phyloP scores from a whole-genome alignment of 805 yeast species.

The Candida pseudofarinosa region DNA sequence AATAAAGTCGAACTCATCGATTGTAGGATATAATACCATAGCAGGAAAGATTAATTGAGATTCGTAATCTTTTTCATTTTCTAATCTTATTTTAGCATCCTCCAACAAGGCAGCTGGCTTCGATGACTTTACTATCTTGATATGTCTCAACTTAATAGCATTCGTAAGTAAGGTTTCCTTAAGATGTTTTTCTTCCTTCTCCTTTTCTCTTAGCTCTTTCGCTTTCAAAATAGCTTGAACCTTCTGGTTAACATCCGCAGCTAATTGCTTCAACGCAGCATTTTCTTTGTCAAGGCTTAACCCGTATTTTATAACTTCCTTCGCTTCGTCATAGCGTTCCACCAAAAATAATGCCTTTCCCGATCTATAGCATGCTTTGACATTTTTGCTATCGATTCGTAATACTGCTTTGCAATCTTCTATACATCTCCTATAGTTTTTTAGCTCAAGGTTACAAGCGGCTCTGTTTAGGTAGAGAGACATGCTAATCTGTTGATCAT shows the following conservation, averaged over 20 bases:
- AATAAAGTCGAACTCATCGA: slow-evolving; percentile 78
- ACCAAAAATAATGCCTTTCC: slow-evolving; percentile 75
- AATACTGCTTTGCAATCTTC: slow-evolving; percentile 79
- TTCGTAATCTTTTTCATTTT: slow-evolving; percentile 62
- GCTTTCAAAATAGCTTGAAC: slow-evolving; percentile 26
- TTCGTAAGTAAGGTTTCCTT: slow-evolving; percentile 43
- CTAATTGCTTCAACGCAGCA: slow-evolving; percentile 47
- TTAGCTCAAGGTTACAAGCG: slow-evolving; percentile 82
- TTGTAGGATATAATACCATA: slow-evolving; percentile 74
- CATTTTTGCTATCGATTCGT: slow-evolving; percentile 57
- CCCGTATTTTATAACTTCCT: slow-evolving; percentile 63
- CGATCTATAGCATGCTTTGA: slow-evolving; percentile 83
- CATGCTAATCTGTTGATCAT: slow-evolving; percentile 48
- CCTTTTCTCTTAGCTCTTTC: slow-evolving; percentile 31
- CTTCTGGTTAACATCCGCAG: slow-evolving; percentile 37
- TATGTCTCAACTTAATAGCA: slow-evolving; percentile 61
- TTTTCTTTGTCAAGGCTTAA: slow-evolving; percentile 57
- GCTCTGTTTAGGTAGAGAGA: slow-evolving; percentile 80
- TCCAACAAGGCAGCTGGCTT: slow-evolving; percentile 54
- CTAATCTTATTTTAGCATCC: slow-evolving; percentile 52
- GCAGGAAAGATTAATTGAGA: slow-evolving; percentile 83
- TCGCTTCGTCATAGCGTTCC: slow-evolving; percentile 68
- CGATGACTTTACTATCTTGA: slow-evolving; percentile 45
- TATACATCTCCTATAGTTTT: slow-evolving; percentile 81
- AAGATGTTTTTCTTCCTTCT: slow-evolving; percentile 37